Conservation (phyloP, 1,284 basidiomycete genomes). For the Rhodotorula sp. region DNA sequence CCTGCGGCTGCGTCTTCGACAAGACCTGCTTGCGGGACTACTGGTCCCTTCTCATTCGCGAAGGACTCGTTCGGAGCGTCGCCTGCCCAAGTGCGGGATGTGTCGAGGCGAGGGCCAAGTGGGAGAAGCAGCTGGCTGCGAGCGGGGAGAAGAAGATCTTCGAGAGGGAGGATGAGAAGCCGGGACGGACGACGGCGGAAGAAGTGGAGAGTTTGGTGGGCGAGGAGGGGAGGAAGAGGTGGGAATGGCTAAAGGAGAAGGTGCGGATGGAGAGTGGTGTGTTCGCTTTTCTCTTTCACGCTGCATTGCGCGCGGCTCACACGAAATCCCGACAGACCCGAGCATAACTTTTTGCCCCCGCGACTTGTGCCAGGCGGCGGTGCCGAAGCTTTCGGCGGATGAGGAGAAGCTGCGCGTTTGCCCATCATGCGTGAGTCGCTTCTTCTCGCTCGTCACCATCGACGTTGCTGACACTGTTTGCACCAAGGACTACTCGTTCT, state of each 20-base stretch:
- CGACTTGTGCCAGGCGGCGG: slow-evolving; percentile 65
- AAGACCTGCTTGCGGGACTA: slow-evolving; percentile 66
- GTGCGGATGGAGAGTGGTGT: slow-evolving; percentile 64
- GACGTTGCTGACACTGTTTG: background rate
- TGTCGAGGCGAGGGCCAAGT: slow-evolving; percentile 12
- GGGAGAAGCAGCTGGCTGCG: slow-evolving; percentile 24
- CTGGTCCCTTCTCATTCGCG: slow-evolving; percentile 68
- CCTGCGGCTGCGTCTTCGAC: slow-evolving; percentile 70
- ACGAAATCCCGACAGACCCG: slow-evolving; percentile 57
- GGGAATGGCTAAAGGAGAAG: slow-evolving; percentile 70
- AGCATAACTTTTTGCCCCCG: slow-evolving; percentile 71
- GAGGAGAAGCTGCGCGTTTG: slow-evolving; percentile 69
- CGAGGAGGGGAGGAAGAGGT: slow-evolving; percentile 61
- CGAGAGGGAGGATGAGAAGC: slow-evolving; percentile 5
- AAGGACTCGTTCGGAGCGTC: slow-evolving; percentile 67
- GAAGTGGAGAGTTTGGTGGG: slow-evolving; percentile 57
- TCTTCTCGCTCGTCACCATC: slow-evolving; percentile 52
- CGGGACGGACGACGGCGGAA: slow-evolving; percentile 31
- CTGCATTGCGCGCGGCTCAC: background rate
- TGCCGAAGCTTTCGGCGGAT: slow-evolving; percentile 58
- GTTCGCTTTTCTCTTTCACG: slow-evolving; percentile 14
- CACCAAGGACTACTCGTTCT: slow-evolving; percentile 27
- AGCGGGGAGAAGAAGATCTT: background rate
- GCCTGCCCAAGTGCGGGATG: slow-evolving; percentile 64
- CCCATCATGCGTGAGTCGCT: slow-evolving; percentile 59